Base-by-base conservation (phyloP, 176 grass and related monocot species). In the Leersia perrieri region DNA sequence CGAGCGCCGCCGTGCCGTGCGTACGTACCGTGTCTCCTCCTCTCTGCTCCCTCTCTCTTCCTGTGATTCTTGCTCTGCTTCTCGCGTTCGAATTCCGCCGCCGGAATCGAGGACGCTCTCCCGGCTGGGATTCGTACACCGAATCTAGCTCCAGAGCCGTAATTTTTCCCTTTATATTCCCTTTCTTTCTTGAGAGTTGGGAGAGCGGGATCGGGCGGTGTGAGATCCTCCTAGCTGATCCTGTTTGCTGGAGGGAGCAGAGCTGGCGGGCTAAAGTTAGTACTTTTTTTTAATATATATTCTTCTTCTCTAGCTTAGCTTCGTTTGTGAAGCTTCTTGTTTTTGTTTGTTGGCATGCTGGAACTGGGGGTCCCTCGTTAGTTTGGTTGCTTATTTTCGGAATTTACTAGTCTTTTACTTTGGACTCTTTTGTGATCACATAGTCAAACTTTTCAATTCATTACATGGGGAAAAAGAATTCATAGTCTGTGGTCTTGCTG, bases 381-480 rank as follows among this genome's bases (percentile, higher is more conserved):
- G 31, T n/a, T 14, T 41, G 72, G 31, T n/a, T 14, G 16, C 35
- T 80, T 58, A 9, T 58, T 58, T 58, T 58, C n/a, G 8, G 27
- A 38, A 38, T 70, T 33, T 36, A 70, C 49, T 23, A 8, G 49
- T n/a, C 49, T 25, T 63, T 38, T 63, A 25, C 16, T 4, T 33
- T 77, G 41, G 57, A 72, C 64, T 76, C 4, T 60, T 75, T 18
- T 39, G 62, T 60, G 62, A 67, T 74, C 75, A 20, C 62, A 75
- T 36, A 74, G 80, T 86, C 35, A 66, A 26, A 28, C 70, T 32
- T 39, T 20, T n/a, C n/a, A n/a, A 3, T 4, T 70, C 12, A 7
- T 6, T 72, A 60, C 53, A 25, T 0, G 53, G n/a, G 2, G 1
- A 66, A 49, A 11, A 12, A 12, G 3, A 61, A 80, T 62, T 80